Conservation (phyloP, 1,284 basidiomycete species). For the Ustilago bromivora region DNA sequence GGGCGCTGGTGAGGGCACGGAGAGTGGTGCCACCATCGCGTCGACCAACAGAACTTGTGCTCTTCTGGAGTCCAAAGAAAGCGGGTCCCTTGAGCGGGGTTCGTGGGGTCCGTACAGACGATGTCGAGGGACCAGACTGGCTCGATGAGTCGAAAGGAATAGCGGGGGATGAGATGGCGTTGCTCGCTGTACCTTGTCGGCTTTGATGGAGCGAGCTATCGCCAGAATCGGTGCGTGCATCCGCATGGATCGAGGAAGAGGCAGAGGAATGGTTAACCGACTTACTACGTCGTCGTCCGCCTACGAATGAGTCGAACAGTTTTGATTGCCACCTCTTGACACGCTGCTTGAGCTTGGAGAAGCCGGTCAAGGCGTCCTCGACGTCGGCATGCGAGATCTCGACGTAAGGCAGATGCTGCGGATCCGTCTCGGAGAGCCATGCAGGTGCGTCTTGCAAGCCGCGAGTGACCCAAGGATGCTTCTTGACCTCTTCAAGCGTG, state of each 20-base stretch:
- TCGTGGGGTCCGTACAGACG: constrained; percentile 31
- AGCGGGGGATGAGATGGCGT: constrained; percentile 18
- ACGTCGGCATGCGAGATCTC: constrained; percentile 85
- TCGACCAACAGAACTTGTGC: constrained; percentile 33
- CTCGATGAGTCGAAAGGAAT: constrained; percentile 39
- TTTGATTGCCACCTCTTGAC: constrained; percentile 60
- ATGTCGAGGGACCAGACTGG: constrained; percentile 29
- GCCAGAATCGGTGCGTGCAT: constrained; percentile 27
- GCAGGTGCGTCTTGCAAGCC: constrained; percentile 76
- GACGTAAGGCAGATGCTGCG: constrained; percentile 75
- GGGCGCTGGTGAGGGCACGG: constrained; percentile 26
- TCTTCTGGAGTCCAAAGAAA: constrained; percentile 47
- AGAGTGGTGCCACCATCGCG: constrained; percentile 33
- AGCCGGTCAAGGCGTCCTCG: constrained; percentile 74
- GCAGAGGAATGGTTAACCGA: constrained; percentile 37
- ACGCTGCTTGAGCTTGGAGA: constrained; percentile 62
- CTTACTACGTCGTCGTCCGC: constrained; percentile 39
- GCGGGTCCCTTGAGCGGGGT: constrained; percentile 42
- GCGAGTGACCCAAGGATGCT: constrained; percentile 79
- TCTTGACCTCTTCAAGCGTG: constrained; percentile 84
- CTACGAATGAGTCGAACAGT: constrained; percentile 50
- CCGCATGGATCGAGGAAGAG: constrained; percentile 28
- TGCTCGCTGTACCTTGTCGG: constrained; percentile 9
- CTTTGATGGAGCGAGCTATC: constrained; percentile 24
- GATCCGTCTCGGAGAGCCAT: constrained; percentile 85